Percentiles rank a stretch among this genome's conserved stretches.
Evolutionary conservation across 495 filamentous ascomycete species (phyloP).

Genomic region (Daldinia caldariorum): DNA sequence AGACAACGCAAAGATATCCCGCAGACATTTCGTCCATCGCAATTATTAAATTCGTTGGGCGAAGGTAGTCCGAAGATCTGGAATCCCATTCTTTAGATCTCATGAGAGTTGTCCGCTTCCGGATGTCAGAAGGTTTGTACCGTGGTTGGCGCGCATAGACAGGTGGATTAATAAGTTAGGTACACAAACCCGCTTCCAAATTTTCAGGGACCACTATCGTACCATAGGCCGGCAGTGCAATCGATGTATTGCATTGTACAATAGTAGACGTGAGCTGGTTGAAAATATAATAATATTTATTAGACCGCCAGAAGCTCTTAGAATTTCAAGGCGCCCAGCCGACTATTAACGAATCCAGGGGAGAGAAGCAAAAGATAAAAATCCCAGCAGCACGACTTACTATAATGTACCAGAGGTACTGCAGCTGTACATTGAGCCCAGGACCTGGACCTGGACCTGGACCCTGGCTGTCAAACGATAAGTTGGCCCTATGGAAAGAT

Average conservation of each 20-base stretch:
- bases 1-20: conserved; percentile 6
- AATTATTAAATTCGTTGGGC: not conserved
- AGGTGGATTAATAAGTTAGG: conserved; percentile 16
- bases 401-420: conserved; percentile 6
- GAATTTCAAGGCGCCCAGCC: conserved; percentile 17
- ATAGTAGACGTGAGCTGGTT: not conserved
- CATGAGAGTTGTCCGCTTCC: conserved; percentile 15
- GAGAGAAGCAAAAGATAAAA: conserved; percentile 14
- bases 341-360: conserved; percentile 23
- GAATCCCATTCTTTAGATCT: not conserved
- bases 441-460: conserved; percentile 15
- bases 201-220: conserved; percentile 29
- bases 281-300: conserved; percentile 35
- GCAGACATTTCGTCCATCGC: not conserved
- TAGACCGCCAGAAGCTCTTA: conserved; percentile 37
- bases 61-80: conserved; percentile 10
- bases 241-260: not conserved
- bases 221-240: not conserved
- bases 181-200: conserved; percentile 18
- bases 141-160: conserved; percentile 37
- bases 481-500: conserved; percentile 35
- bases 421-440: not conserved
- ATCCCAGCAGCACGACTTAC: not conserved
- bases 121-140: conserved; percentile 2
- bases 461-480: conserved; percentile 31